These are phyloP conservation scores for Pichia nanzhaoensis DNA, from an alignment of 805 yeast species.

Conservation along the genomic window DNA sequence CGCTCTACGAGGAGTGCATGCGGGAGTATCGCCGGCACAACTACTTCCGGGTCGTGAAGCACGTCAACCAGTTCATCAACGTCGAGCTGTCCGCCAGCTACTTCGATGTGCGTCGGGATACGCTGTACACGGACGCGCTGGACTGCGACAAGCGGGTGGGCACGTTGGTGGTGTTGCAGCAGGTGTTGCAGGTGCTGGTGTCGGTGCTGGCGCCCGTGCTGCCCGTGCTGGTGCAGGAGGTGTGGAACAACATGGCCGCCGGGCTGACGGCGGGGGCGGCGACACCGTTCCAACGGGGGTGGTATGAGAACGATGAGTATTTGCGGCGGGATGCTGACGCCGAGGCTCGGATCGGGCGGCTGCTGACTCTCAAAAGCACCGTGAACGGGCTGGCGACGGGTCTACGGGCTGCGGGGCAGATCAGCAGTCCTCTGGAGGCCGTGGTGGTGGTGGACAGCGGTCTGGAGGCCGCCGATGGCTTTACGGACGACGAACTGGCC, in stretches of 20 bases:
- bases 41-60: slow-evolving; percentile 64
- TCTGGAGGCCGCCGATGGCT: slow-evolving; percentile 16
- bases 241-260: slow-evolving; percentile 56
- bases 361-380: slow-evolving; percentile 43
- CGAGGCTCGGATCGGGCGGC: slow-evolving; percentile 37
- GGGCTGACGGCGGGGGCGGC: slow-evolving; percentile 19
- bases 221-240: slow-evolving; percentile 84
- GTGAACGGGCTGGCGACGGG: slow-evolving; percentile 48
- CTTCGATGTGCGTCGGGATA: slow-evolving; percentile 81
- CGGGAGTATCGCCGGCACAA: slow-evolving; percentile 49
- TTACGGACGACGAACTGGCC: slow-evolving; percentile 38
- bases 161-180: slow-evolving; percentile 57
- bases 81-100: slow-evolving; percentile 73
- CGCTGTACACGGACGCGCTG: slow-evolving; percentile 62
- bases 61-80: slow-evolving; percentile 65
- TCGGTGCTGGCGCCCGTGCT: slow-evolving; percentile 70
- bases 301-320: slow-evolving; percentile 28
- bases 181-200: slow-evolving; percentile 55
- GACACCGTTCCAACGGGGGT: slow-evolving; percentile 45
- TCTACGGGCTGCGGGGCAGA: slow-evolving; percentile 41
- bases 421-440: slow-evolving; percentile 56
- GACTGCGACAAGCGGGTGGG: slow-evolving; percentile 46
- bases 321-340: slow-evolving; percentile 25
- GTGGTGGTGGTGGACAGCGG: slow-evolving; percentile 34
- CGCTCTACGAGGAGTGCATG: slow-evolving; percentile 37